Evolutionary conservation across 192 early-diverging fungal species (phyloP), one percentile per base, ranked within the genome.

Genomic region (Mortierella claussenii): DNA sequence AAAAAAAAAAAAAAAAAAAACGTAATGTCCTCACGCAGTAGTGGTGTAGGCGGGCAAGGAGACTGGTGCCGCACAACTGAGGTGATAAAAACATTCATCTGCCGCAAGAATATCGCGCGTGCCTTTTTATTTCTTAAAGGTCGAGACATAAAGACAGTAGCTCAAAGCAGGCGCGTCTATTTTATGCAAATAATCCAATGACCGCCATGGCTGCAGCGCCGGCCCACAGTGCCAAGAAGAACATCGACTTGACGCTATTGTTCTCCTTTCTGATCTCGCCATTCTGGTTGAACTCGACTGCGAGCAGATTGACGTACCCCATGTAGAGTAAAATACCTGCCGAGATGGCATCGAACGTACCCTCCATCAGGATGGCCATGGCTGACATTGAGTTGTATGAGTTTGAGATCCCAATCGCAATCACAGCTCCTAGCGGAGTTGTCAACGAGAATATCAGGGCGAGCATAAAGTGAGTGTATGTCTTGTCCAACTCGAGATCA

Each of bases 261-360:
- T 80, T 43, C 26, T 70, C 62, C 7, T 58, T 69, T 18, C 67
- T 55, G 52, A 91, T 49, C 15, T 67, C 64, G 18, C 53, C 40
- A 18, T 82, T 87, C 34, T 83, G 61, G 8, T 85, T 86, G 69
- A 95, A 87, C 69, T 95, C 92, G 30, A 85, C 80, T 21, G 87
- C 86, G 34, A 95, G 83, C 52, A 95, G 64, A 40, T 92, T 89
- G 21, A 89, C 88, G 44, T 89, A 85, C 2, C 89, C 88, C 68
- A 85, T 90, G 75, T 96, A 95, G 10, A 95, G 70, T 13, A 96
- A 70, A 33, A 95, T 94, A 15, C 94, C 94, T 0, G 93, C 87
- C 1, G 91, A 91, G 30, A 95, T 42, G 2, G 89, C 81, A 50
- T 96, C 91, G 13, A 96, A 78, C 15, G 91, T 83, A 4, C 93